phyloP scores from a whole-genome alignment of 1,284 basidiomycete genomes.

The Erythrobasidium hasegawianum region DNA sequence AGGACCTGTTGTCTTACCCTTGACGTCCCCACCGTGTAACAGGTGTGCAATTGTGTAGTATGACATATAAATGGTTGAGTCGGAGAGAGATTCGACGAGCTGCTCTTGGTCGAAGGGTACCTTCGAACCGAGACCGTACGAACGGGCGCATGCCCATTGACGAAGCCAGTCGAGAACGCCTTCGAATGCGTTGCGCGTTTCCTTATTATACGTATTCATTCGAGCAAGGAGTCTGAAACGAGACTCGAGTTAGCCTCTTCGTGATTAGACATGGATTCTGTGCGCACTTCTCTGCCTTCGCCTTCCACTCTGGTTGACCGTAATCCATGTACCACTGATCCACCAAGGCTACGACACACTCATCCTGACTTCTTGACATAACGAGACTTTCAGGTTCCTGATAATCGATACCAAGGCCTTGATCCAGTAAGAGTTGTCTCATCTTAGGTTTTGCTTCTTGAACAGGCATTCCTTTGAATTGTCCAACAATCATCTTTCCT shows the following conservation, averaged over 20 bases:
- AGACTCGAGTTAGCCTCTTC: too few species aligned
- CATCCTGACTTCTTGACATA: constrained; percentile 83
- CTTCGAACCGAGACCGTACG: constrained; percentile 92
- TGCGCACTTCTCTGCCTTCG: constrained; percentile 74
- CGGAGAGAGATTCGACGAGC: constrained; percentile 92
- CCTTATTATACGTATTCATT: constrained; percentile 85
- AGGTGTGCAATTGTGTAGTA: constrained; percentile 94
- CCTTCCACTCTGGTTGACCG: constrained; percentile 84
- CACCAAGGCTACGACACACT: constrained; percentile 95
- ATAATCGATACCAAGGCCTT: constrained; percentile 78
- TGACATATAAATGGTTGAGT: constrained; percentile 98
- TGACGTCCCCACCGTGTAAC: constrained; percentile 62
- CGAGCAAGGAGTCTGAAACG: constrained; percentile 67
- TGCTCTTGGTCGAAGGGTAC: constrained; percentile 96
- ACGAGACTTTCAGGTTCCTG: constrained; percentile 94
- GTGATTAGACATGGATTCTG: too few species aligned
- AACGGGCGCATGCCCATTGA: constrained; percentile 97
- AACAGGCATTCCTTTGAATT: constrained; percentile 80
- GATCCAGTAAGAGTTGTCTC: constrained; percentile 74
- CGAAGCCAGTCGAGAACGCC: constrained; percentile 91
- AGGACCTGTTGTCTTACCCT: constrained; percentile 61
- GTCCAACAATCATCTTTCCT: constrained; percentile 83
- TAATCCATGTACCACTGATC: constrained; percentile 99
- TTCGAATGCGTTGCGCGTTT: constrained; percentile 90
- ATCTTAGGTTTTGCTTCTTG: constrained; percentile 90